Percentiles rank a stretch among this genome's conserved stretches.
These are phyloP conservation scores for Lojkania enalia DNA, from an alignment of 2,329 filamentous ascomycete genomes.

Conservation along the genomic window DNA sequence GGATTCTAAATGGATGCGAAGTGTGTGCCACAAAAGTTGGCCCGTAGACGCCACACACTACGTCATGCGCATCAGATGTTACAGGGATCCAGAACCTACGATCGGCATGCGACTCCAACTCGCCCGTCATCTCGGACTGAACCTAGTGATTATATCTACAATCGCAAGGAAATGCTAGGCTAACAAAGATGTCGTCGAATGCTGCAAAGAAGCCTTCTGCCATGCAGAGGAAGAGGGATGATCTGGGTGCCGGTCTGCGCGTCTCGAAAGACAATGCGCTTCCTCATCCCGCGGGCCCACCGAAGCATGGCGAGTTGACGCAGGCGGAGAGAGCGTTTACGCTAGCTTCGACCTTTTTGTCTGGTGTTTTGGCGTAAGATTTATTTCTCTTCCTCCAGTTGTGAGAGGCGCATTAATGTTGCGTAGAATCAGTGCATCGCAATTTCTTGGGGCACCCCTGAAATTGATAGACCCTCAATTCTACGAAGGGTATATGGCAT, in stretches of 20 bases:
- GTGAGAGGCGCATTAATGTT: conserved; percentile 18
- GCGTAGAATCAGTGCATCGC: conserved; percentile 62
- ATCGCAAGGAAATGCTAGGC: too few species aligned
- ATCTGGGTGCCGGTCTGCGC: conserved; percentile 49
- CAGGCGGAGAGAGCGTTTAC: conserved; percentile 56
- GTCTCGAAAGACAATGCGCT: conserved; percentile 49
- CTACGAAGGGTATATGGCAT: conserved; percentile 84
- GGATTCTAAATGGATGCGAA: too few species aligned
- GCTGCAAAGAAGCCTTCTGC: conserved; percentile 24
- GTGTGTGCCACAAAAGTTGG: conserved; percentile 29
- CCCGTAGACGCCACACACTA: conserved; percentile 36
- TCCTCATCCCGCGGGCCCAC: conserved; percentile 48
- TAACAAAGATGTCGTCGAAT: too few species aligned
- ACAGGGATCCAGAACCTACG: not conserved
- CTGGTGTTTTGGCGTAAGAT: conserved; percentile 52
- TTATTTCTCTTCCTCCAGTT: not conserved
- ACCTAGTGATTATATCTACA: too few species aligned
- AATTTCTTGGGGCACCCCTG: conserved; percentile 74
- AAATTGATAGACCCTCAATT: conserved; percentile 76
- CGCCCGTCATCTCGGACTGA: too few species aligned
- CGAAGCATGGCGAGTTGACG: conserved; percentile 51
- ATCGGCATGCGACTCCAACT: not conserved
- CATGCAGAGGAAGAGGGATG: conserved; percentile 39
- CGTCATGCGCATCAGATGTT: conserved; percentile 31
- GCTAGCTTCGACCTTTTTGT: conserved; percentile 55